Conservation (phyloP, 495 filamentous ascomycete genomes). For the Recurvomyces mirabilis region DNA sequence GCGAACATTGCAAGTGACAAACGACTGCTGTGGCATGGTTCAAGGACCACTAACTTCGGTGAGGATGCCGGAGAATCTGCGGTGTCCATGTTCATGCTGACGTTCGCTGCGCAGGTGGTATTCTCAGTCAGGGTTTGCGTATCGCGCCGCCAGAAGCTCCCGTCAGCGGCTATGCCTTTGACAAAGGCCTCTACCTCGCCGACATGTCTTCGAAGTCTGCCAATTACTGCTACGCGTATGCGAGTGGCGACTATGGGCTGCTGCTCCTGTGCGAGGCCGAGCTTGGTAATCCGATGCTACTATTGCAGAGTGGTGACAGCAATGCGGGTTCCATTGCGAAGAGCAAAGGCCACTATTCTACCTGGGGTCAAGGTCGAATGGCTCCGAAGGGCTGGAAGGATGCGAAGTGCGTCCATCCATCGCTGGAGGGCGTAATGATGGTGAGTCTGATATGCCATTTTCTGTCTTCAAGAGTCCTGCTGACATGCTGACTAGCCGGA, state of each 20-base stretch:
- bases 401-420: slow-evolving; percentile 49
- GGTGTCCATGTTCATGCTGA: too few relatives aligned
- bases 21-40: slow-evolving; percentile 77
- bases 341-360: slow-evolving; percentile 48
- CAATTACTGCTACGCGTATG: slow-evolving; percentile 48
- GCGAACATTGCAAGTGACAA: slow-evolving; percentile 41
- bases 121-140: slow-evolving; percentile 71
- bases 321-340: slow-evolving; percentile 53
- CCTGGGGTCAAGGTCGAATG: slow-evolving; percentile 50
- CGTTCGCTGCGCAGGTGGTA: too few relatives aligned
- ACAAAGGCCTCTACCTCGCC: slow-evolving; percentile 70
- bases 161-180: slow-evolving; percentile 51
- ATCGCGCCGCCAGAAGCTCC: slow-evolving; percentile 81
- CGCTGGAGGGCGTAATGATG: slow-evolving; percentile 56
- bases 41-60: slow-evolving; percentile 65
- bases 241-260: slow-evolving; percentile 40
- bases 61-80: too few relatives aligned
- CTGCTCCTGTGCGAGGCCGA: slow-evolving; percentile 70
- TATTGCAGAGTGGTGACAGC: slow-evolving; percentile 41
- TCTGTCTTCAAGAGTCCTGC: too few relatives aligned
- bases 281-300: slow-evolving; percentile 58
- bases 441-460: slow-evolving; percentile 25
- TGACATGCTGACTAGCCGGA: too few relatives aligned
- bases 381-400: slow-evolving; percentile 66
- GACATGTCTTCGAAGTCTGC: slow-evolving; percentile 73